Evolutionary conservation across 441 rosid genomes (phyloP), one percentile per base, ranked within the genome.

Genomic region (Corymbia citriodora): DNA sequence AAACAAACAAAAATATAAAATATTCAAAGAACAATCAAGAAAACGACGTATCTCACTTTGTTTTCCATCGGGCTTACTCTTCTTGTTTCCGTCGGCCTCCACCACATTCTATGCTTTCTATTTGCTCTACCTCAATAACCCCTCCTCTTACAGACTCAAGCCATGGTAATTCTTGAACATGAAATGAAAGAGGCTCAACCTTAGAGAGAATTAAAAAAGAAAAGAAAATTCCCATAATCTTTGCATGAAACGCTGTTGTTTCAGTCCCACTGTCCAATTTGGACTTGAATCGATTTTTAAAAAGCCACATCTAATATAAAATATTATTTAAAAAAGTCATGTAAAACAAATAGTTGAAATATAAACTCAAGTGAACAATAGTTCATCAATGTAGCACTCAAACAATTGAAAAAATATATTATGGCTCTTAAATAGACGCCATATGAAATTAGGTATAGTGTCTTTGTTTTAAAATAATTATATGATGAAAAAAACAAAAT

Each of bases 101-200:
- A 93, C 65, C 97, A 93, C 87, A 95, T 95, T 90, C 89, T 92
- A 61, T 89, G 87, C 88, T 93, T 95, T 95, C 49, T 93, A 94
- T 27, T 93, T 96, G 19, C 92, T 92, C 88, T 94, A 89, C 91
- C 92, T 95, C 88, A 89, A 92, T 29, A 93, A 91, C 91, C 95
- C 97, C 87, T 94, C 96, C 90, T 90, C 89, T 10, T 93, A 89
- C 88, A 87, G 91, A 91, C 94, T 96, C 89, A 93, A 92, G 88
- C 91, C 93, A 7, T 93, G 95, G 94, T 93, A 92, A 87, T 92
- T 94, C 90, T 93, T 94, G 45, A 92, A 68, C 23, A 31, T 92
- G 63, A 94, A 90, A 90, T 91, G 91, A 92, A 94, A 91, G 65
- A 95, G 4, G 12, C 45, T 16, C 23, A 6, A 9, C n/a, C 40